Percentiles rank a stretch among this genome's conserved stretches.
These are phyloP conservation scores for Boletus edulis DNA, from an alignment of 768 basidiomycete genomes.

Conservation along the genomic window DNA sequence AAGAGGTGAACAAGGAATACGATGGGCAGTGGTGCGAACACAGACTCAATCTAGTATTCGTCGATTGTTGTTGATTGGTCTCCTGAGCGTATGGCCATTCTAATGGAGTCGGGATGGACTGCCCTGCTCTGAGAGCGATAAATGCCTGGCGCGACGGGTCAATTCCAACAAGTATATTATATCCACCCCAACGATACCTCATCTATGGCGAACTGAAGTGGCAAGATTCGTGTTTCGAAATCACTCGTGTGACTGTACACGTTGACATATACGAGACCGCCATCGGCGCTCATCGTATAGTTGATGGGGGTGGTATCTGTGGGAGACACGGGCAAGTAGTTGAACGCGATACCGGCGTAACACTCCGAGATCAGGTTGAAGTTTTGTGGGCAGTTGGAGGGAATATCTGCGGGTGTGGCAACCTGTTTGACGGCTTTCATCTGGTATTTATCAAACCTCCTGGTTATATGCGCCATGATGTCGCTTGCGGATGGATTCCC, in stretches of 20 bases:
- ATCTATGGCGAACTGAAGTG: conserved; percentile 77
- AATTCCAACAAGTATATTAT: neutral
- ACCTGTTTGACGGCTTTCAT: conserved; percentile 49
- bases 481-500: conserved; percentile 52
- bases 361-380: conserved; percentile 69
- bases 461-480: conserved; percentile 61
- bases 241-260: conserved; percentile 65
- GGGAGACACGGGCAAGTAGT: conserved; percentile 45
- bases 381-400: conserved; percentile 64
- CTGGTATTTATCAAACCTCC: conserved; percentile 48
- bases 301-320: conserved; percentile 42
- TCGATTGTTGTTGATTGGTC: conserved; percentile 62
- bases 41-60: conserved; percentile 54
- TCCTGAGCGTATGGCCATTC: conserved; percentile 74
- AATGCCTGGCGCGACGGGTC: conserved; percentile 48
- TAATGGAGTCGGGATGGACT: conserved; percentile 51
- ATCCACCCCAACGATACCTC: conserved; percentile 37
- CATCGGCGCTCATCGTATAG: conserved; percentile 71
- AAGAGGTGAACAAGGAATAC: conserved; percentile 1
- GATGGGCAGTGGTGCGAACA: conserved; percentile 1
- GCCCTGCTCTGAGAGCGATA: conserved; percentile 64
- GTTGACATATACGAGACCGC: conserved; percentile 61
- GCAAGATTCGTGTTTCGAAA: conserved; percentile 64
- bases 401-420: conserved; percentile 46
- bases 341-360: conserved; percentile 65